A percentile compares a stretch with the other conserved stretches of the same genome.
These are phyloP conservation scores for Penicillium crustosum DNA, from an alignment of 2,329 filamentous ascomycete genomes.

Conservation along the genomic window DNA sequence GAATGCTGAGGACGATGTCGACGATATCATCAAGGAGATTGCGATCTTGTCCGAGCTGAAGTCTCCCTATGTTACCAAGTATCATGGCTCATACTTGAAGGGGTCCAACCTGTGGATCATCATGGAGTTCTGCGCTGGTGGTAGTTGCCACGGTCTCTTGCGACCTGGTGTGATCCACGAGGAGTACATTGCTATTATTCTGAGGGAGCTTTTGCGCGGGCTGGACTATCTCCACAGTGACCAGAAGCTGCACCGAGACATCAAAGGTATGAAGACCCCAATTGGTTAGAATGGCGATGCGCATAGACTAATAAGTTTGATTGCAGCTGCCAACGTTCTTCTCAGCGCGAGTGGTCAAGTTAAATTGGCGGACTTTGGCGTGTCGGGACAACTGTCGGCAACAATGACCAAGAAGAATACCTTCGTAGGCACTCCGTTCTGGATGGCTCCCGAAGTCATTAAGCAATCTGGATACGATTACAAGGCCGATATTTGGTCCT, in stretches of 20 bases:
- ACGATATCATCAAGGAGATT: conserved; percentile 99
- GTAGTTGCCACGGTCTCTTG: conserved; percentile 93
- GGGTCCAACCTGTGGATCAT: conserved; percentile 98
- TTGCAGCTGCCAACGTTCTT: conserved; percentile 82
- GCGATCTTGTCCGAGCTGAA: conserved; percentile 94
- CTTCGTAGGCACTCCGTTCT: conserved; percentile 96
- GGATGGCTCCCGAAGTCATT: conserved; percentile 99
- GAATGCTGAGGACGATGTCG: conserved; percentile 97
- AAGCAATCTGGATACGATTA: conserved; percentile 98
- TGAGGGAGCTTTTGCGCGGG: conserved; percentile 83
- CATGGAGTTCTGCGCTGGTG: conserved; percentile 98
- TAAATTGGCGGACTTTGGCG: conserved; percentile 95
- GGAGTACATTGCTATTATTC: conserved; percentile 95
- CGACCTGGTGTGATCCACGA: conserved; percentile 89
- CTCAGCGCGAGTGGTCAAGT: conserved; percentile 89
- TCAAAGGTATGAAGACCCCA: conserved; percentile 67
- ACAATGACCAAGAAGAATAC: conserved; percentile 99
- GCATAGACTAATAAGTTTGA: conserved; percentile 16
- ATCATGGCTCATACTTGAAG: conserved; percentile 95
- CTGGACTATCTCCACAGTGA: conserved; percentile 91
- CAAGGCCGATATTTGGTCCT: conserved; percentile 96
- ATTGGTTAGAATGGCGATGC: background rate
- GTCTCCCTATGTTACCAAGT: conserved; percentile 95
- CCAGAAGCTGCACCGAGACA: conserved; percentile 93
- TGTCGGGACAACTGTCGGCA: conserved; percentile 91